Percentiles rank a stretch among this genome's conserved stretches.
Evolutionary conservation across 1,284 basidiomycete genomes (phyloP).

Genomic region (Athelia psychrophila): DNA sequence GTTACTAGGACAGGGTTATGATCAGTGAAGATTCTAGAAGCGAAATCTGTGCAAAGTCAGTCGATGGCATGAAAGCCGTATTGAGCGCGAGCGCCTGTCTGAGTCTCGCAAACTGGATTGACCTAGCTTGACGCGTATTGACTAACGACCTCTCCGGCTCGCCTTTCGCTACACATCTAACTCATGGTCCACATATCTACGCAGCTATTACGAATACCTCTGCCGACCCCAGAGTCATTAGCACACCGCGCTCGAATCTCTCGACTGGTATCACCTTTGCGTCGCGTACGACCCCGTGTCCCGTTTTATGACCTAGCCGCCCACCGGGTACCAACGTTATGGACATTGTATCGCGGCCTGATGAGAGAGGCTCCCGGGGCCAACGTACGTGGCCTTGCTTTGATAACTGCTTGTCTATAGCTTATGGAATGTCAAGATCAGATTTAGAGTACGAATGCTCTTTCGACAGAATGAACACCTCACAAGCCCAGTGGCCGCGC

Average conservation of each 20-base stretch:
- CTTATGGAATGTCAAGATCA: conserved; percentile 26
- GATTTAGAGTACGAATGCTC: conserved; percentile 50
- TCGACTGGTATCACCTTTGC: conserved; percentile 49
- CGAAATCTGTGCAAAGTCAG: too few relatives aligned
- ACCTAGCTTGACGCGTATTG: too few relatives aligned
- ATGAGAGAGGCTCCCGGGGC: conserved; percentile 51
- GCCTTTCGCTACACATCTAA: too few relatives aligned
- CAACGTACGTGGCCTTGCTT: conserved; percentile 39
- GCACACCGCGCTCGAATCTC: conserved; percentile 53
- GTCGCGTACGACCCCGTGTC: conserved; percentile 54
- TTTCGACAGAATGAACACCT: conserved; percentile 52
- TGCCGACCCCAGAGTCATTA: conserved; percentile 31
- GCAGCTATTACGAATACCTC: conserved; percentile 3
- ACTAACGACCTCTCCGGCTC: too few relatives aligned
- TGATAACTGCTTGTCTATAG: conserved; percentile 4
- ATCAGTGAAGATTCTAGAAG: too few relatives aligned
- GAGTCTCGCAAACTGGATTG: too few relatives aligned
- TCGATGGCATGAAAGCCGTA: too few relatives aligned
- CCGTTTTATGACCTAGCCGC: conserved; percentile 71
- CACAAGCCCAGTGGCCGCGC: conserved; percentile 47
- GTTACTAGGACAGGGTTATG: too few relatives aligned
- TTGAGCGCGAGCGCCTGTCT: too few relatives aligned
- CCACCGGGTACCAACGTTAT: conserved; percentile 75
- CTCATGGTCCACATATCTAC: background rate
- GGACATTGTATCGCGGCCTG: conserved; percentile 72